Conservation (phyloP, 1,139 yeast species). For the Blastobotrys malaysiensis region DNA sequence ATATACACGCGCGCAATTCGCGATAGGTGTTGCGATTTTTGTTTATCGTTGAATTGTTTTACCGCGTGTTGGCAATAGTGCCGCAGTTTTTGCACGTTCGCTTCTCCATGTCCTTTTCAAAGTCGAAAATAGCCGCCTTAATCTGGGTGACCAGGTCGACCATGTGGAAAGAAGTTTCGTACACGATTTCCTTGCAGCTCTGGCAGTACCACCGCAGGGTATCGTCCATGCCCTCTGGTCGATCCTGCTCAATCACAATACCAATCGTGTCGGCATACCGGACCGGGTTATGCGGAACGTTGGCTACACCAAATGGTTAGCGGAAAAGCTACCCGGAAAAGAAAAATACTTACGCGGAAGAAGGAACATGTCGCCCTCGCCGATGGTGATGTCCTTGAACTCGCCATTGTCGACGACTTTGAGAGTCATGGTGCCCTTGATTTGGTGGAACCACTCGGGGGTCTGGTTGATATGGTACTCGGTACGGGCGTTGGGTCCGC, state of each 20-base stretch:
- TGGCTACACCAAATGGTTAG: conserved; percentile 36
- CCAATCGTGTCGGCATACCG: conserved; percentile 84
- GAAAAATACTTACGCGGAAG: conserved; percentile 44
- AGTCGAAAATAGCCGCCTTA: conserved; percentile 69
- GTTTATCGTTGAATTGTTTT: neutral
- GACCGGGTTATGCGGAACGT: conserved; percentile 87
- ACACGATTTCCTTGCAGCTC: conserved; percentile 57
- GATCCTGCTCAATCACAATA: conserved; percentile 88
- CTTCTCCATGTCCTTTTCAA: conserved; percentile 56
- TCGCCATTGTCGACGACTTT: conserved; percentile 79
- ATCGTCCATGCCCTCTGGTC: conserved; percentile 67
- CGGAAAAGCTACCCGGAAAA: neutral
- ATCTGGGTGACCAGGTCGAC: conserved; percentile 86
- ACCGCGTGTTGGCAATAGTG: conserved; percentile 35
- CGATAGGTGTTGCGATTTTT: neutral
- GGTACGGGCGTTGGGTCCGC: conserved; percentile 91
- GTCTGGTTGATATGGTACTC: conserved; percentile 93
- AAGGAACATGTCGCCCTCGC: conserved; percentile 83
- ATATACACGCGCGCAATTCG: too few relatives aligned
- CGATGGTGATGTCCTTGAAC: conserved; percentile 67
- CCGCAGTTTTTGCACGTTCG: conserved; percentile 77
- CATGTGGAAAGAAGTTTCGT: conserved; percentile 69
- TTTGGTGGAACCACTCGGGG: conserved; percentile 88
- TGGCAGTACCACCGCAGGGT: conserved; percentile 83
- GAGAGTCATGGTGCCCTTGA: conserved; percentile 79